Conservation (phyloP, 306 rosid genomes). For the Prunus dulcis region DNA sequence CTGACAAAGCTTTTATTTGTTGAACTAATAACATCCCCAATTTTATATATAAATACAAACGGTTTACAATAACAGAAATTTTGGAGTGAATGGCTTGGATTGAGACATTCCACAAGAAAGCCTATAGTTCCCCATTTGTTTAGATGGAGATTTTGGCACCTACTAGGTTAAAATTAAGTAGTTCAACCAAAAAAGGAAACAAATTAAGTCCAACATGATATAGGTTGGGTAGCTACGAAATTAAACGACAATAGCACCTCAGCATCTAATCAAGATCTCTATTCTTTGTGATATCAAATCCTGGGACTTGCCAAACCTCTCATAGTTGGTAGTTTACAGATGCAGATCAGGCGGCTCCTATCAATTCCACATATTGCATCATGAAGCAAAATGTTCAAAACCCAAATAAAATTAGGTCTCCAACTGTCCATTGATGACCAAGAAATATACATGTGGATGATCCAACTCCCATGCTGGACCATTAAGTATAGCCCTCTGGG, state of each 20-base stretch:
- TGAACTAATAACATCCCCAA: background rate
- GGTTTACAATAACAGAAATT: background rate
- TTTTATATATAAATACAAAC: background rate
- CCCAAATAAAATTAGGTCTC: background rate
- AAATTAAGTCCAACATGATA: background rate
- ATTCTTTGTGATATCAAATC: too few species aligned
- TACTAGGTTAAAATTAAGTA: background rate
- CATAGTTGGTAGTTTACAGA: too few species aligned
- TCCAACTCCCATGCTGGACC: slow-evolving; percentile 11
- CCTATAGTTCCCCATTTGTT: background rate
- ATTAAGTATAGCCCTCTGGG: background rate
- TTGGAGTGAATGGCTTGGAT: background rate
- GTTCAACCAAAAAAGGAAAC: background rate
- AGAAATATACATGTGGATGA: background rate
- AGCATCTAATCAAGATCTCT: background rate
- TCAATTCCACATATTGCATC: background rate
- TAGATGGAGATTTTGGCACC: background rate
- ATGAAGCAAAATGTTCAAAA: background rate
- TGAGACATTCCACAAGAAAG: background rate
- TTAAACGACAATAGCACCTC: background rate
- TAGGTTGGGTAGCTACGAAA: background rate
- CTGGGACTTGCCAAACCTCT: too few species aligned
- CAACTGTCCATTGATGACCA: background rate
- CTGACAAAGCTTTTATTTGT: background rate
- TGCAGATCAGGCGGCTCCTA: too few species aligned